These are phyloP conservation scores for Candida broadrunensis DNA, from an alignment of 805 yeast genomes.

Conservation along the genomic window DNA sequence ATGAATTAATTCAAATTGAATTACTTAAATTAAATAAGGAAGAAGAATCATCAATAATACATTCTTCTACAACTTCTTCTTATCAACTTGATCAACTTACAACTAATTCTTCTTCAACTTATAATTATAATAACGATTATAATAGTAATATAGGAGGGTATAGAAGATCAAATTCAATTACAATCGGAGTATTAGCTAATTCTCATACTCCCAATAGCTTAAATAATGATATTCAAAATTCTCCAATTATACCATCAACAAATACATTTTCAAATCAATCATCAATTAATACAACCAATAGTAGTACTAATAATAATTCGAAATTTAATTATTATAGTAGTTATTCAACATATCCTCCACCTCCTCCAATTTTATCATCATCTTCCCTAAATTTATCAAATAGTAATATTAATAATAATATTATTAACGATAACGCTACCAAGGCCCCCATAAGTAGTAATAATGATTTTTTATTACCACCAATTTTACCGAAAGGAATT, in stretches of 20 bases:
- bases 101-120: not conserved
- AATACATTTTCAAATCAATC: not conserved
- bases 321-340: conserved; percentile 1
- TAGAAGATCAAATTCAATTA: conserved; percentile 17
- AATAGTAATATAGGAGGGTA: not conserved
- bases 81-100: not conserved
- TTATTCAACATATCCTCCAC: conserved; percentile 10
- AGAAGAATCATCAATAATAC: not conserved
- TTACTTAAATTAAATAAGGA: conserved; percentile 3
- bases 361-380: conserved; percentile 8
- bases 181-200: conserved; percentile 13
- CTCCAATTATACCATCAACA: conserved; percentile 2
- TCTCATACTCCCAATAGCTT: not conserved
- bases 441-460: not conserved
- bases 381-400: conserved; percentile 1
- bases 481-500: conserved; percentile 7
- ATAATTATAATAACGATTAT: not conserved
- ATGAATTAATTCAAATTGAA: conserved; percentile 5
- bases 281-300: not conserved
- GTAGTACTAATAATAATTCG: not conserved
- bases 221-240: not conserved
- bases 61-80: not conserved
- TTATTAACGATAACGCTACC: not conserved
- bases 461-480: conserved; percentile 10
- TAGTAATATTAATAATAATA: not conserved